Evolutionary conservation across 805 yeast species (phyloP).

Genomic region (Teunomyces stri): DNA sequence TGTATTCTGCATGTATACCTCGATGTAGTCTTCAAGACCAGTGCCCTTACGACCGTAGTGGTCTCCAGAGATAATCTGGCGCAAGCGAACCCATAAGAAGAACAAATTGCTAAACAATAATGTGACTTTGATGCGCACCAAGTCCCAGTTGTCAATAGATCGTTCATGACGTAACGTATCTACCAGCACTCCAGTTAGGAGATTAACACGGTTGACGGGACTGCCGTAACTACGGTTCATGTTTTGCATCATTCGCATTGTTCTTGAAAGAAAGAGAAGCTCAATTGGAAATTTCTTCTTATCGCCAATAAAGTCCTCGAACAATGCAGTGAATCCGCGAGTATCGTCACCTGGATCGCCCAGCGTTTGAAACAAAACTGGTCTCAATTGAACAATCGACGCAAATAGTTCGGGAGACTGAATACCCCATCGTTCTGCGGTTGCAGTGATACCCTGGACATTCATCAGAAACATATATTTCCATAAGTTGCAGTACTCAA

Average conservation of each 20-base stretch:
- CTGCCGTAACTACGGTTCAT: slow-evolving; percentile 63
- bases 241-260: slow-evolving; percentile 74
- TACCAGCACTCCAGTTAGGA: slow-evolving; percentile 58
- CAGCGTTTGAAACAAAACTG: slow-evolving; percentile 14
- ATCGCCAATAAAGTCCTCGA: slow-evolving; percentile 58
- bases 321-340: slow-evolving; percentile 41
- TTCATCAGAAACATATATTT: slow-evolving; percentile 55
- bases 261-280: slow-evolving; percentile 61
- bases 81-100: slow-evolving; percentile 30
- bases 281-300: slow-evolving; percentile 65
- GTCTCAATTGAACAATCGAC: slow-evolving; percentile 51
- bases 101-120: slow-evolving; percentile 29
- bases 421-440: slow-evolving; percentile 67
- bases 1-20: slow-evolving; percentile 40
- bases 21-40: slow-evolving; percentile 48
- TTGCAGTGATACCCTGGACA: slow-evolving; percentile 41
- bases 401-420: slow-evolving; percentile 62
- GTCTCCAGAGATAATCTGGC: slow-evolving; percentile 33
- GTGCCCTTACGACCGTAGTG: slow-evolving; percentile 27
- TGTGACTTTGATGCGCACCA: slow-evolving; percentile 17
- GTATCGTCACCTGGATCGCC: slow-evolving; percentile 12
- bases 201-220: slow-evolving; percentile 70
- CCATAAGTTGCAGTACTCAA: slow-evolving; percentile 64
- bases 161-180: slow-evolving; percentile 13
- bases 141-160: background rate